Evolutionary conservation across 768 basidiomycete genomes (phyloP).

Genomic region (Rickenella mellea): DNA sequence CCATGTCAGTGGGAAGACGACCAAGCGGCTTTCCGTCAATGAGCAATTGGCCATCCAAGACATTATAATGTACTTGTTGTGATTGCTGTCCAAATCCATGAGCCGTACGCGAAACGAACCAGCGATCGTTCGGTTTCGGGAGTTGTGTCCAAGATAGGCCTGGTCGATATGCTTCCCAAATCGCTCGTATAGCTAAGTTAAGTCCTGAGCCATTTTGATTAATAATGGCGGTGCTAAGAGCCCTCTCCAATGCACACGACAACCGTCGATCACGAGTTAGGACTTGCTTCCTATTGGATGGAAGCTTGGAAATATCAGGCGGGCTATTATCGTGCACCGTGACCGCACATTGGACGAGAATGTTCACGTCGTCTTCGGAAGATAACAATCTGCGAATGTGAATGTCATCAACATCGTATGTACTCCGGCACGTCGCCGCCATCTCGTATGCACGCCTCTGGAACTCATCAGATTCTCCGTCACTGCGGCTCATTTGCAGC

Average conservation of each 20-base stretch:
- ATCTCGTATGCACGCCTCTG: constrained; percentile 22
- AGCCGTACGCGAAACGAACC: constrained; percentile 16
- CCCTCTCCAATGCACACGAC: constrained; percentile 17
- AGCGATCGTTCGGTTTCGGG: constrained; percentile 9
- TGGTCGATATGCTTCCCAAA: constrained; percentile 25
- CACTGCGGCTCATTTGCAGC: constrained; percentile 9
- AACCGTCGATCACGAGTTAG: constrained; percentile 23
- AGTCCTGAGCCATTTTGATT: constrained; percentile 13
- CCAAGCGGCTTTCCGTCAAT: constrained; percentile 31
- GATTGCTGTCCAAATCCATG: constrained; percentile 3
- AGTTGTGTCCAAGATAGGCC: constrained; percentile 11
- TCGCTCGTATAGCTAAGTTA: constrained; percentile 17
- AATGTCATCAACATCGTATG: constrained; percentile 24
- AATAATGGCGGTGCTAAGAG: constrained; percentile 11
- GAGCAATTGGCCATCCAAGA: constrained; percentile 30
- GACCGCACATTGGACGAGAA: constrained; percentile 24
- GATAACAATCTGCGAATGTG: constrained; percentile 11
- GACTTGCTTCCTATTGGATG: constrained; percentile 12
- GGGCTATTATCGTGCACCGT: constrained; percentile 22
- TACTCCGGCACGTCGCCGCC: constrained; percentile 29
- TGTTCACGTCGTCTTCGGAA: constrained; percentile 15
- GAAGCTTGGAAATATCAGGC: too few species aligned
- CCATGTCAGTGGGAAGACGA: constrained; percentile 25
- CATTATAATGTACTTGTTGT: constrained; percentile 28
- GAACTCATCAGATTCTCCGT: constrained; percentile 5